Conservation (phyloP, 2,329 filamentous ascomycete genomes). For the Paraphoma chrysanthemicola region DNA sequence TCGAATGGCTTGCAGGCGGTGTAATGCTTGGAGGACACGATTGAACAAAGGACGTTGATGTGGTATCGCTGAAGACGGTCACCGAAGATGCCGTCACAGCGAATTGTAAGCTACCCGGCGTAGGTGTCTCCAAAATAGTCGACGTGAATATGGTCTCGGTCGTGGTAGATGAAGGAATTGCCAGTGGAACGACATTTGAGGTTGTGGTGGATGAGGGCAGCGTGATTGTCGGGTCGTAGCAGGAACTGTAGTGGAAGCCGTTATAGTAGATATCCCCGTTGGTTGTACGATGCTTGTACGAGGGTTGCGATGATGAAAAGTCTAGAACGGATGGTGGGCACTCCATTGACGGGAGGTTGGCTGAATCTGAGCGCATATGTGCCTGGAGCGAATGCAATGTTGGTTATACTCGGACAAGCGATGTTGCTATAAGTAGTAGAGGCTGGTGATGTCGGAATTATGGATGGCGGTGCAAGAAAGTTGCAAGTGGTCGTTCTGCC, state of each 20-base stretch:
- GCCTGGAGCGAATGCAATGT: slow-evolving; percentile 20
- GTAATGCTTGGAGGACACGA: background rate
- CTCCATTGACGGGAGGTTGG: slow-evolving; percentile 14
- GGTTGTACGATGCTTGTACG: slow-evolving; percentile 9
- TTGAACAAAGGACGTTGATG: background rate
- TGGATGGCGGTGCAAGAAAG: slow-evolving; percentile 17
- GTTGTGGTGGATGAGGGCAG: background rate
- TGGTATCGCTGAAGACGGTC: background rate
- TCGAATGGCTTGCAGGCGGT: background rate
- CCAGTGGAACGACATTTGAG: background rate
- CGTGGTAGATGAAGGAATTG: background rate
- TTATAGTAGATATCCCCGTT: background rate
- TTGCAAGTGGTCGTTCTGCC: slow-evolving; percentile 19
- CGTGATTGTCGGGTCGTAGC: slow-evolving; percentile 3
- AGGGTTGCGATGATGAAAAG: slow-evolving; percentile 20
- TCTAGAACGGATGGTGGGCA: slow-evolving; percentile 14
- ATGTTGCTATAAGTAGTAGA: slow-evolving; percentile 22
- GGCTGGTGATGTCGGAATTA: slow-evolving; percentile 9
- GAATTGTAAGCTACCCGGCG: background rate
- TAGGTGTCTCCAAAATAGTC: background rate
- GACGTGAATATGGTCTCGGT: background rate
- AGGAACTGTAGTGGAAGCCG: slow-evolving; percentile 6
- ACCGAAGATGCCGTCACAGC: background rate
- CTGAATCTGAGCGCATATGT: slow-evolving; percentile 23
- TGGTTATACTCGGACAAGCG: slow-evolving; percentile 18